Percentiles rank a stretch among this genome's conserved stretches.
Evolutionary conservation across 2,329 filamentous ascomycete species (phyloP).

Genomic region (Cordyceps javanica): DNA sequence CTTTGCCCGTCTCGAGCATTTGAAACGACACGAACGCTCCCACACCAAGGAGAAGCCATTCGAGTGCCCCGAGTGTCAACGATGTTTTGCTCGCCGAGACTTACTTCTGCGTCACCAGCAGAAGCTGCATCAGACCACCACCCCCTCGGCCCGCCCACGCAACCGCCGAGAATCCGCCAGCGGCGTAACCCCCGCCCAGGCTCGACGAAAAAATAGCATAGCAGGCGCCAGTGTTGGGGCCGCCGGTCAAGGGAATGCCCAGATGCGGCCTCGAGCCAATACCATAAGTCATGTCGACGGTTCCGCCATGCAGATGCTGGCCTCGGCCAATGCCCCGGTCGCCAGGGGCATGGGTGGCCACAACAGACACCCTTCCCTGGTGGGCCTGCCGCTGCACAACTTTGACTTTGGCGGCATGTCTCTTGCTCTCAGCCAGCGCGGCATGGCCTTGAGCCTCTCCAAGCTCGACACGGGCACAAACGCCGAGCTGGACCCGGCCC

Average conservation of each 20-base stretch:
- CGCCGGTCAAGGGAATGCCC: conserved; percentile 40
- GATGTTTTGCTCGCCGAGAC: conserved; percentile 93
- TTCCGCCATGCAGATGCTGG: conserved; percentile 65
- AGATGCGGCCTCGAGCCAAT: conserved; percentile 84
- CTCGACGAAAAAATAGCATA: conserved; percentile 85
- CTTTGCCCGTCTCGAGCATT: conserved; percentile 89
- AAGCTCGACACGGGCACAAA: conserved; percentile 74
- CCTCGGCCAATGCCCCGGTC: conserved; percentile 50
- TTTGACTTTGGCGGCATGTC: conserved; percentile 68
- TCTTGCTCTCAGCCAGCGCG: conserved; percentile 58
- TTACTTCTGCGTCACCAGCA: conserved; percentile 92
- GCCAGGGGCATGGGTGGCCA: conserved; percentile 48
- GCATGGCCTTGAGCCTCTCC: conserved; percentile 61
- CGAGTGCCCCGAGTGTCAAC: conserved; percentile 86
- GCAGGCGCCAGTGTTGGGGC: conserved; percentile 46
- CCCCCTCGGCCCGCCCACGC: conserved; percentile 77
- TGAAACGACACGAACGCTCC: conserved; percentile 55
- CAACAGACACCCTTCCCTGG: conserved; percentile 69
- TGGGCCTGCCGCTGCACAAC: conserved; percentile 55
- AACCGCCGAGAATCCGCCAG: conserved; percentile 87
- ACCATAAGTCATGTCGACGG: conserved; percentile 92
- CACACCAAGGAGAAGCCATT: conserved; percentile 87
- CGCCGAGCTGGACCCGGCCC: conserved; percentile 59
- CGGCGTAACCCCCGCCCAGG: conserved; percentile 58
- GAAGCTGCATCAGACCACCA: conserved; percentile 92